Conservation (phyloP, 1,139 yeast species). For the Hansenula anomala region DNA sequence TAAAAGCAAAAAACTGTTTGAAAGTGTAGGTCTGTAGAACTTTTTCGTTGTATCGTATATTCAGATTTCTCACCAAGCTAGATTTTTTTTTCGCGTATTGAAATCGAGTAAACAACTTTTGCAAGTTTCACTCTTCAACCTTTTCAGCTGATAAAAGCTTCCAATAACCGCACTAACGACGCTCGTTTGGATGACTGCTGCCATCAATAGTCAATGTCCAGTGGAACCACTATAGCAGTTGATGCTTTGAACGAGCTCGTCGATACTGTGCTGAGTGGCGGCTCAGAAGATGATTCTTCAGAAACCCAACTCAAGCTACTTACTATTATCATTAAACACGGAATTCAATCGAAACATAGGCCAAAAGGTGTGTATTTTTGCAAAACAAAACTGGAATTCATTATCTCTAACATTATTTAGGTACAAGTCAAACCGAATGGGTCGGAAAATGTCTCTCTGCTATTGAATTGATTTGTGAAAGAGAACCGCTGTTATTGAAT, state of each 20-base stretch:
- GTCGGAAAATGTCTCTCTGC: slow-evolving; percentile 15
- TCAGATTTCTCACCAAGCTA: too few species aligned
- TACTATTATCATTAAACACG: slow-evolving; percentile 10
- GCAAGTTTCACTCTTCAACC: too few species aligned
- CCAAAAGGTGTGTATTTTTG: slow-evolving; percentile 5
- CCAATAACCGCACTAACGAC: too few species aligned
- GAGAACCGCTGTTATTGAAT: slow-evolving; percentile 16
- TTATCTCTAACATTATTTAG: too few species aligned
- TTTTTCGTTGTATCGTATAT: too few species aligned
- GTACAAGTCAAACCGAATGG: slow-evolving; percentile 9
- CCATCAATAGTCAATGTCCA: background rate
- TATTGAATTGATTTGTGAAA: slow-evolving; percentile 17
- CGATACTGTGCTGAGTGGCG: slow-evolving; percentile 4
- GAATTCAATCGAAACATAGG: slow-evolving; percentile 4
- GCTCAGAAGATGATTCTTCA: background rate
- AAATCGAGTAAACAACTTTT: too few species aligned
- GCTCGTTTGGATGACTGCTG: too few species aligned
- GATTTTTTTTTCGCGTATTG: too few species aligned
- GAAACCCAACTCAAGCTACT: slow-evolving; percentile 6
- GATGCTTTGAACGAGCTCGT: slow-evolving; percentile 8
- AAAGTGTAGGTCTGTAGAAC: too few species aligned
- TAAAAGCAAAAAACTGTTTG: too few species aligned
- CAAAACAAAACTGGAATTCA: too few species aligned
- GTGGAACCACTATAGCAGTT: background rate
- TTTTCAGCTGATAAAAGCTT: too few species aligned